Percentiles rank a stretch among this genome's conserved stretches.
Evolutionary conservation across 495 filamentous ascomycete species (phyloP).

Genomic region (Chaetomium fimeti): DNA sequence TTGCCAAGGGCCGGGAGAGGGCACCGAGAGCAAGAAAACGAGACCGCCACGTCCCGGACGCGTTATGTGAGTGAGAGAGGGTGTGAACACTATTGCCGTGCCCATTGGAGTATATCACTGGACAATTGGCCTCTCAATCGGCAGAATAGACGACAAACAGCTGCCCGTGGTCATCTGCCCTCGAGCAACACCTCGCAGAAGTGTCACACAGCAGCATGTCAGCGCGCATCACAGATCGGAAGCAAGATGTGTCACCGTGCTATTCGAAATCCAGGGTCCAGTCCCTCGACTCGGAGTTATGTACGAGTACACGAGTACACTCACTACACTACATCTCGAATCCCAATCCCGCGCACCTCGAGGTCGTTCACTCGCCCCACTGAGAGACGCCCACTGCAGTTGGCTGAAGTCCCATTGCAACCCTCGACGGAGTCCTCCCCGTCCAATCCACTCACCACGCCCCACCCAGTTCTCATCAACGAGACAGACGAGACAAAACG

Average conservation of each 20-base stretch:
- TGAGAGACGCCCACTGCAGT: neutral
- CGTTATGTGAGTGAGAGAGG: neutral
- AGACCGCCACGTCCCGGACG: neutral
- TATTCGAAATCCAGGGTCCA: conserved; percentile 14
- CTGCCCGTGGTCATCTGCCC: neutral
- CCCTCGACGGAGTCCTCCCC: neutral
- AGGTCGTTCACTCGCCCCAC: neutral
- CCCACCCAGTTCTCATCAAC: neutral
- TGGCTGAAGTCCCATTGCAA: neutral
- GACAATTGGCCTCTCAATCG: neutral
- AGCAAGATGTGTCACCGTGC: conserved; percentile 11
- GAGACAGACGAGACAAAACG: neutral
- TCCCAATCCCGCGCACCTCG: neutral
- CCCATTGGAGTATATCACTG: neutral
- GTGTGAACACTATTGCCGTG: neutral
- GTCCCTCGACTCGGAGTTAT: neutral
- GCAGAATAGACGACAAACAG: neutral
- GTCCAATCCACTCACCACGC: neutral
- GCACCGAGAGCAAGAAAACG: neutral
- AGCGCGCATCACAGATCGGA: neutral
- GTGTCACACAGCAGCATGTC: neutral
- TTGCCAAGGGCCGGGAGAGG: neutral
- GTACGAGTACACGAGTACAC: too few species aligned
- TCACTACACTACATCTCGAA: too few species aligned
- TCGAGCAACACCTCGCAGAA: neutral